Evolutionary conservation across 2,329 filamentous ascomycete genomes (phyloP).

Genomic region (Fusarium sp.): DNA sequence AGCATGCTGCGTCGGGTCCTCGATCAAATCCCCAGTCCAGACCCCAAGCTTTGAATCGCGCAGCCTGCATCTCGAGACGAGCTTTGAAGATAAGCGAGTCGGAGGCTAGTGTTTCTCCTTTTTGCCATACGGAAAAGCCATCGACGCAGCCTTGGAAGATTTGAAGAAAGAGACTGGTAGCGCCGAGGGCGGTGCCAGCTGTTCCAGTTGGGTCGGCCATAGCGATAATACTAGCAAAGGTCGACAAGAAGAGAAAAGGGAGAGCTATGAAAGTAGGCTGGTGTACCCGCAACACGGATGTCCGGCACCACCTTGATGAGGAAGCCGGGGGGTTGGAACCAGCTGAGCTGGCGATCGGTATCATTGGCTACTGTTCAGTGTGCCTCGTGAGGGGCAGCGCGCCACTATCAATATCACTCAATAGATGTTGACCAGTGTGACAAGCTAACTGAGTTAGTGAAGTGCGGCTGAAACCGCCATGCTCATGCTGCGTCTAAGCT

Average conservation of each 20-base stretch:
- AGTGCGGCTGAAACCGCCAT: background rate
- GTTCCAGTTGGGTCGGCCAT: background rate
- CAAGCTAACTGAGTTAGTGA: background rate
- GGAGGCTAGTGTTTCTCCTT: fast-evolving
- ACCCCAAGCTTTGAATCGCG: background rate
- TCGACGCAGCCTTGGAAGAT: background rate
- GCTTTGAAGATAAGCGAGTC: background rate
- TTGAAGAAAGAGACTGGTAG: background rate
- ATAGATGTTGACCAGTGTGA: background rate
- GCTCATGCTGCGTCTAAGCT: background rate
- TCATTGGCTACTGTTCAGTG: background rate
- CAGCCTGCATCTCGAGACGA: background rate
- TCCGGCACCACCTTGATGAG: fast-evolving
- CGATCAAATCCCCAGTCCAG: background rate
- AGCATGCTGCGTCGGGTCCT: background rate
- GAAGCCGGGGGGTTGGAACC: background rate
- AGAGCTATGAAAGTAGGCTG: background rate
- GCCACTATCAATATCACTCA: background rate
- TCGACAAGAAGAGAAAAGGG: fast-evolving
- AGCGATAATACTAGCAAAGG: fast-evolving
- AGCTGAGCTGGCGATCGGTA: background rate
- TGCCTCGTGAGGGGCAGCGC: background rate
- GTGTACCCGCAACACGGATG: background rate
- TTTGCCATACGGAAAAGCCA: background rate
- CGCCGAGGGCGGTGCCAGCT: background rate